Evolutionary conservation across 306 rosid genomes (phyloP).

Genomic region (Prinsepia uniflora): DNA sequence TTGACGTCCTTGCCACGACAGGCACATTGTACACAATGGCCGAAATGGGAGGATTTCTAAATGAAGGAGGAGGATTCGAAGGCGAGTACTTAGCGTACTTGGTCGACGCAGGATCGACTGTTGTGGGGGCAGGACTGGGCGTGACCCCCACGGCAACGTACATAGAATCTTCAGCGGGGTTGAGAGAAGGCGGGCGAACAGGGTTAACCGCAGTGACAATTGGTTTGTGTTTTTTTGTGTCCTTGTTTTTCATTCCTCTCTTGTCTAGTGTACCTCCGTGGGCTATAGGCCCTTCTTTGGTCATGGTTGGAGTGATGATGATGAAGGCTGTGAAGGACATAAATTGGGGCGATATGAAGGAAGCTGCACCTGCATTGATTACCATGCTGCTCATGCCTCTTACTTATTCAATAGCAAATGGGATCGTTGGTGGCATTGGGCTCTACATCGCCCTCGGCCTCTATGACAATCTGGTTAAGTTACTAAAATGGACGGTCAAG

Average conservation of each 20-base stretch:
- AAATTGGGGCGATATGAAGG: slow-evolving; percentile 64
- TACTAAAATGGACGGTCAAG: slow-evolving; percentile 51
- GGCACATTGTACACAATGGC: slow-evolving; percentile 87
- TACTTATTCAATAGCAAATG: slow-evolving; percentile 83
- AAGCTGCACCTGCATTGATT: slow-evolving; percentile 73
- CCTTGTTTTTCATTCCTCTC: slow-evolving; percentile 73
- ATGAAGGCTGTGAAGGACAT: slow-evolving; percentile 87
- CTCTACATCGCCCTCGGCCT: slow-evolving; percentile 57
- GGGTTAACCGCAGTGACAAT: slow-evolving; percentile 73
- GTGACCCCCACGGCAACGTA: slow-evolving; percentile 65
- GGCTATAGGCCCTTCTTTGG: slow-evolving; percentile 90
- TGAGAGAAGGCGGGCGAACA: slow-evolving; percentile 86
- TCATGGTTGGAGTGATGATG: slow-evolving; percentile 97
- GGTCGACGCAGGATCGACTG: slow-evolving; percentile 72
- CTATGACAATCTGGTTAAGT: slow-evolving; percentile 40
- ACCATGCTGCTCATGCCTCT: slow-evolving; percentile 85
- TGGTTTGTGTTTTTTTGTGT: slow-evolving; percentile 59
- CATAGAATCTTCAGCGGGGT: slow-evolving; percentile 75
- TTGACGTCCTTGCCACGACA: slow-evolving; percentile 75
- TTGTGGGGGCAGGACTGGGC: slow-evolving; percentile 63
- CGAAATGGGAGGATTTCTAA: slow-evolving; percentile 61
- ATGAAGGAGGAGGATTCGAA: slow-evolving; percentile 72
- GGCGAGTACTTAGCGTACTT: slow-evolving; percentile 84
- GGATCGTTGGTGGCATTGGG: slow-evolving; percentile 84
- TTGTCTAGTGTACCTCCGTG: slow-evolving; percentile 88